These are phyloP conservation scores for Dacryopinax primogenitus DNA, from an alignment of 768 basidiomycete species.

Conservation along the genomic window DNA sequence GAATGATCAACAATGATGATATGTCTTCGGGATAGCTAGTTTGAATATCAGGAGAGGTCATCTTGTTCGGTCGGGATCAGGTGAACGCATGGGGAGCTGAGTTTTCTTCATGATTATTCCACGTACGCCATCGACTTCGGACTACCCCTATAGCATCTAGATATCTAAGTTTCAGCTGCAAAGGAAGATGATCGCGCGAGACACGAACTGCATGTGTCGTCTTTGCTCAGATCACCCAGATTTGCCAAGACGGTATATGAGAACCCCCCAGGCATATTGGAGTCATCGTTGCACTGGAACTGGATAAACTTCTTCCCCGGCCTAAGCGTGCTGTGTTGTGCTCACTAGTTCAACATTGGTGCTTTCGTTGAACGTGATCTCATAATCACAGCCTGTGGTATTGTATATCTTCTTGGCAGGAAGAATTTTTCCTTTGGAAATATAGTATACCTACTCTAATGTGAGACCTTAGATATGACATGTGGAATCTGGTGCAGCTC, in stretches of 20 bases:
- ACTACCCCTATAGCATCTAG: conserved; percentile 32
- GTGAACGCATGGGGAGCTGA: conserved; percentile 45
- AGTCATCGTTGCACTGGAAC: neutral
- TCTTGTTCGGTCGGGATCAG: conserved; percentile 5
- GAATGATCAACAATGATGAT: conserved; percentile 31
- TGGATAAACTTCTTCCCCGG: neutral
- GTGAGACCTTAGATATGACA: neutral
- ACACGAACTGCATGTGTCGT: neutral
- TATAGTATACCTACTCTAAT: conserved; percentile 22
- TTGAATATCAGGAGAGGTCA: neutral
- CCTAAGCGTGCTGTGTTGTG: conserved; percentile 2
- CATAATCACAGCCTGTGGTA: conserved; percentile 34
- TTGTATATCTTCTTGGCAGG: conserved; percentile 38
- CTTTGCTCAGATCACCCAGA: neutral
- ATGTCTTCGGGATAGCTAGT: conserved; percentile 40
- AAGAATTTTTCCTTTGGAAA: conserved; percentile 32
- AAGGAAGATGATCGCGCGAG: no score
- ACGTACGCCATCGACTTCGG: conserved; percentile 28
- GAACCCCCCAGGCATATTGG: neutral
- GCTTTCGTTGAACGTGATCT: conserved; percentile 31
- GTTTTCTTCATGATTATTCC: conserved; percentile 33
- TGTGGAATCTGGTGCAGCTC: neutral
- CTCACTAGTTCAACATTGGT: conserved; percentile 49
- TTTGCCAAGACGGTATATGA: neutral
- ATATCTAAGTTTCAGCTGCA: neutral